A percentile compares a stretch with the other conserved stretches of the same genome.
phyloP scores from a whole-genome alignment of 1,139 yeast species.

The Sporopachydermia cereana region DNA sequence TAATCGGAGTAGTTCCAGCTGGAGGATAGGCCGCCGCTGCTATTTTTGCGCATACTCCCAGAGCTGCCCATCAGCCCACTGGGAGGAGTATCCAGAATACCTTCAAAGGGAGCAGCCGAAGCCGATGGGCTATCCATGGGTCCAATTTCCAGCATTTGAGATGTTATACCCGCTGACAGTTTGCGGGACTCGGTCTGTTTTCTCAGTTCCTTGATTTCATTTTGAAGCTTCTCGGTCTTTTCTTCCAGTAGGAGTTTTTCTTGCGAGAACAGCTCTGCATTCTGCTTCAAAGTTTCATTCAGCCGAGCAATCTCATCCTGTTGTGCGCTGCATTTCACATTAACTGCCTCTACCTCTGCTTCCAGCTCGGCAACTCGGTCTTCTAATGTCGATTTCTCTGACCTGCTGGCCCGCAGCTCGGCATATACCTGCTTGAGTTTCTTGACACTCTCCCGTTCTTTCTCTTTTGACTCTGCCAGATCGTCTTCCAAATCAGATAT shows the following conservation, averaged over 20 bases:
- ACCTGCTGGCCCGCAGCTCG: conserved; percentile 24
- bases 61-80: background rate
- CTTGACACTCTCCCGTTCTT: conserved; percentile 18
- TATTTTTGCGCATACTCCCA: conserved; percentile 7
- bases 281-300: conserved; percentile 7
- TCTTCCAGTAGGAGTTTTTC: conserved; percentile 10
- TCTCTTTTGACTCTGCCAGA: conserved; percentile 21
- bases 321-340: conserved; percentile 11
- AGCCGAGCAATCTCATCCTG: conserved; percentile 9
- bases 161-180: conserved; percentile 7
- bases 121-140: no score
- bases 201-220: conserved; percentile 13
- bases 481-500: conserved; percentile 34
- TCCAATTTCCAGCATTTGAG: no score
- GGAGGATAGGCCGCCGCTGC: conserved; percentile 5
- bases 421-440: conserved; percentile 25
- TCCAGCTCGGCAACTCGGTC: conserved; percentile 22
- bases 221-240: conserved; percentile 10
- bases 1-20: conserved; percentile 13
- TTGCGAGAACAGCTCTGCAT: conserved; percentile 6
- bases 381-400: conserved; percentile 17
- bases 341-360: conserved; percentile 14
- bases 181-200: conserved; percentile 12
- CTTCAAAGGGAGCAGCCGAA: no score
- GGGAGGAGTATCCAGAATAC: background rate